Percentiles rank a stretch among this genome's conserved stretches.
phyloP scores from a whole-genome alignment of 1,284 basidiomycete genomes.

The Flammula alnicola region DNA sequence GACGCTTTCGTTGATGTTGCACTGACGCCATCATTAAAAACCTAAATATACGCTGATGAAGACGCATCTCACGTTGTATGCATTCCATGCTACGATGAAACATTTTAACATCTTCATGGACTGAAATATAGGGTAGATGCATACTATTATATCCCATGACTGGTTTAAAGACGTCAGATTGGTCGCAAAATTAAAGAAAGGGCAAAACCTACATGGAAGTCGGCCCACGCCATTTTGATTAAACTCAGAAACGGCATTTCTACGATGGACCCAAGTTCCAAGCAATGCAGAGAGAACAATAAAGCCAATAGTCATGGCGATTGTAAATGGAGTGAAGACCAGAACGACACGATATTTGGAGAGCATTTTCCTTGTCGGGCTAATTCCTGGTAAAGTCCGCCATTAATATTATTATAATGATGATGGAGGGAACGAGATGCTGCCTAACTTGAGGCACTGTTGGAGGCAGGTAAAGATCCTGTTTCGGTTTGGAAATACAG shows the following conservation, averaged over 20 bases:
- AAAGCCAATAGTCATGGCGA: constrained; percentile 17
- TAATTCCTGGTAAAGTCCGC: too few relatives aligned
- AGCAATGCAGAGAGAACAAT: constrained; percentile 17
- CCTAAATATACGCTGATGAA: too few relatives aligned
- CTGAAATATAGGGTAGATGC: constrained; percentile 14
- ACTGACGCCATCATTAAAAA: constrained; percentile 39
- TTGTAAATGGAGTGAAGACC: constrained; percentile 20
- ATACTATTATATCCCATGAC: constrained; percentile 57
- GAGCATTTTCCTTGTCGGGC: constrained; percentile 12
- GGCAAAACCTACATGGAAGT: constrained; percentile 41
- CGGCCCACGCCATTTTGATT: constrained; percentile 34
- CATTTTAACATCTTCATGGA: neutral
- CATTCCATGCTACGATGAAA: constrained; percentile 55
- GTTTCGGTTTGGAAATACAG: too few relatives aligned
- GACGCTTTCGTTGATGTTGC: constrained; percentile 56
- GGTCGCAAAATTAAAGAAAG: neutral
- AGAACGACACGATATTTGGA: constrained; percentile 18
- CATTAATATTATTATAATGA: too few relatives aligned
- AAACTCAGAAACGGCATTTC: neutral
- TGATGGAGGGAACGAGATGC: too few relatives aligned
- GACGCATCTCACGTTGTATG: constrained; percentile 49
- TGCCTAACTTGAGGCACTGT: too few relatives aligned
- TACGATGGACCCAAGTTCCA: constrained; percentile 14
- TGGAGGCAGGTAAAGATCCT: neutral
- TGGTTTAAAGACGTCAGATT: constrained; percentile 14